A percentile compares a stretch with the other conserved stretches of the same genome.
phyloP scores from a whole-genome alignment of 352 stramenopile species.

The Globisporangium irregulare region DNA sequence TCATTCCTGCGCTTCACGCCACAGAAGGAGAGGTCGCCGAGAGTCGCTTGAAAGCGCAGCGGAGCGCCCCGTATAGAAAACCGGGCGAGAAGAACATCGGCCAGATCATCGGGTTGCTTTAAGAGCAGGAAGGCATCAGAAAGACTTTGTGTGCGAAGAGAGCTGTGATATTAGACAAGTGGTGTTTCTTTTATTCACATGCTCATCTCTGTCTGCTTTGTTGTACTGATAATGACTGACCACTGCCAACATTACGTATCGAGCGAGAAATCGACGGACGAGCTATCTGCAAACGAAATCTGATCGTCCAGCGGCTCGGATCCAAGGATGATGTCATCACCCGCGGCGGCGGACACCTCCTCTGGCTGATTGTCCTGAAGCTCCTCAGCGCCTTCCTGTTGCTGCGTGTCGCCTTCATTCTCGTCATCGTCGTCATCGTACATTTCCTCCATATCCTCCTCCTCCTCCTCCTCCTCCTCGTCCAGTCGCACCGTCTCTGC shows the following conservation, averaged over 20 bases:
- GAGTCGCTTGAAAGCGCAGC: conserved; percentile 48
- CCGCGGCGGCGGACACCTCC: background rate
- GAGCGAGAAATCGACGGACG: conserved; percentile 21
- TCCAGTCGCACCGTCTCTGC: conserved; percentile 37
- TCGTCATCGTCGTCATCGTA: conserved; percentile 64
- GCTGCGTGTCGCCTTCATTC: conserved; percentile 15
- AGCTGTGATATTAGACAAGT: conserved; percentile 20
- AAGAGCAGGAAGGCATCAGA: conserved; percentile 17
- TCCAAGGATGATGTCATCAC: background rate
- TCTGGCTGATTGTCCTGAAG: background rate
- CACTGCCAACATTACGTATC: conserved; percentile 11
- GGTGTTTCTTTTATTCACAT: background rate
- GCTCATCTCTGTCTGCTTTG: background rate
- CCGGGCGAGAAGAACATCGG: conserved; percentile 64
- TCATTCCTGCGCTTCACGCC: conserved; percentile 63
- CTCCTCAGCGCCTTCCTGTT: conserved; percentile 3
- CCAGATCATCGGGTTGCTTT: conserved; percentile 73
- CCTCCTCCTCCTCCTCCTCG: conserved; percentile 36
- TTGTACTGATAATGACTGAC: background rate
- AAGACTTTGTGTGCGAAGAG: conserved; percentile 16
- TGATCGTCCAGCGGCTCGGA: background rate
- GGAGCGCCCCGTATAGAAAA: conserved; percentile 56
- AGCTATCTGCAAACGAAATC: conserved; percentile 11
- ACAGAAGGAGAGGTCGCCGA: conserved; percentile 53
- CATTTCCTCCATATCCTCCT: conserved; percentile 29